Evolutionary conservation across 2,329 filamentous ascomycete genomes (phyloP), one percentile per base, ranked within the genome.

Genomic region (Aspergillus proliferans): DNA sequence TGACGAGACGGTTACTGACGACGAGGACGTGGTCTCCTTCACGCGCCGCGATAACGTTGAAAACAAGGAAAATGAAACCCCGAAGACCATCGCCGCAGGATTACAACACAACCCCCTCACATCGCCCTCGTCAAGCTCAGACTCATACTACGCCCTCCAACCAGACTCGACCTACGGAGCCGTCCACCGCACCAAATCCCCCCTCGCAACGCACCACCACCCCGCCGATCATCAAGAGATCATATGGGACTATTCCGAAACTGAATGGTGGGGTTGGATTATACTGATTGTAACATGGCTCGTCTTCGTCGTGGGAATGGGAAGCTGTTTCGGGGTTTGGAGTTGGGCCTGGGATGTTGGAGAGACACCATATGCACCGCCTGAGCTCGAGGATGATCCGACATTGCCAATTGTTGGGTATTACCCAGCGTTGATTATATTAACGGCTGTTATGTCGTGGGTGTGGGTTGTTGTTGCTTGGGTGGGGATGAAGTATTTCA

Each of bases 401-500:
- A 97, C 92, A 2, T 71, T 98, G 60, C 93, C 93, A 2, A 95
- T 98, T 62, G 88, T 94, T 9, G 93, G 94, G 8, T 98, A 98
- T 70, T 98, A 98, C 71, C 93, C 93, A 21, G 89, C 91, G 9
- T 74, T 98, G 62, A 87, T 97, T 56, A 93, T 97, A 50, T 75
- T 97, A 58, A 96, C 92, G 3, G 85, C 85, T 43, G 88, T 98
- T 24, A 96, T 98, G 88, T 90, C 91, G 15, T 98, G 93, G 93
- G 89, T 97, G 5, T 98, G 93, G 93, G 93, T 97, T 15, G 83
- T 95, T 10, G 85, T 94, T 50, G 93, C 94, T 9, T 98, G 93
- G 93, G 86, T 97, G 44, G 93, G 93, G 21, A 97, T 98, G 92
- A 98, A 98, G 69, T 97, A 97, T 70, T 98, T 98, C 66, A 84